These are phyloP conservation scores for Coniosporium apollinis DNA, from an alignment of 495 filamentous ascomycete genomes.

Conservation along the genomic window DNA sequence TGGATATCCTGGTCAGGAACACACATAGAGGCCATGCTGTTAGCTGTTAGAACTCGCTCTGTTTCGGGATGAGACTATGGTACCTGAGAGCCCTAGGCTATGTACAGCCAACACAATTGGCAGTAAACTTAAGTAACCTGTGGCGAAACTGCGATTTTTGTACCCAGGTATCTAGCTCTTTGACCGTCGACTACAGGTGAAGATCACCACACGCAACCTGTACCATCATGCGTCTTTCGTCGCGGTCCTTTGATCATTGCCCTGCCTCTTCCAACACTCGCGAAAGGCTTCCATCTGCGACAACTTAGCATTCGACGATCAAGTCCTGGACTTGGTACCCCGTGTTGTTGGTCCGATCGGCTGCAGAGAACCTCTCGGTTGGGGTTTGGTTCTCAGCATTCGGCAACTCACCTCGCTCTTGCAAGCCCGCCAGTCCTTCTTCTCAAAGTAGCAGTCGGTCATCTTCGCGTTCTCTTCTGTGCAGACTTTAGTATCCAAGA, in stretches of 20 bases:
- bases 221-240: conserved; percentile 40
- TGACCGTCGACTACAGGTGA: no score
- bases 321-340: neutral
- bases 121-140: no score
- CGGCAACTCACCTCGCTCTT: conserved; percentile 59
- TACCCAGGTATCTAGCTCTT: no score
- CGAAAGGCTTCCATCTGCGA: conserved; percentile 80
- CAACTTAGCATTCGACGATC: neutral
- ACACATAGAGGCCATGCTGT: no score
- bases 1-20: no score
- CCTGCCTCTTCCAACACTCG: conserved; percentile 82
- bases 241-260: conserved; percentile 70
- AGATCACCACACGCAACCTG: conserved; percentile 2
- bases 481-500: neutral
- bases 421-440: conserved; percentile 90
- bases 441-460: conserved; percentile 91
- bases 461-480: conserved; percentile 75
- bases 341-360: neutral
- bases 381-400: neutral
- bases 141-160: no score
- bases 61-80: no score
- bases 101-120: no score
- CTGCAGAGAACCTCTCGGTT: neutral
- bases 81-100: no score
- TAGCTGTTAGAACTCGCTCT: no score